A percentile compares a stretch with the other conserved stretches of the same genome.
phyloP scores from a whole-genome alignment of 768 basidiomycete species.

The Rhodocollybia butyracea region DNA sequence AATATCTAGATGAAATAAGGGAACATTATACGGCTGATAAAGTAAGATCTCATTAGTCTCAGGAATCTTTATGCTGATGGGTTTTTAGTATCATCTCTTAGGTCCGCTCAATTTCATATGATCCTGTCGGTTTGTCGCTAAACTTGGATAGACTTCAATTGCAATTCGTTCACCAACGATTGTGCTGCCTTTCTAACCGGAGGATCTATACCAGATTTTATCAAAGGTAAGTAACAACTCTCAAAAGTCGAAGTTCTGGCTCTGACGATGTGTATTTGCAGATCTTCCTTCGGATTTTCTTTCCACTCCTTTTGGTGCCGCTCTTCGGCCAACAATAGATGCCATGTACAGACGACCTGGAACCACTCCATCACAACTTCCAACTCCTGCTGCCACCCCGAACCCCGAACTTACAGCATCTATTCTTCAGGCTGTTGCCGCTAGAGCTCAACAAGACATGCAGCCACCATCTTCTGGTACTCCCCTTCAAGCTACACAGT shows the following conservation, averaged over 20 bases:
- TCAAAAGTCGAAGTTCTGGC: too few relatives aligned
- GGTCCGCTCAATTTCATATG: slow-evolving; percentile 35
- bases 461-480: slow-evolving; percentile 14
- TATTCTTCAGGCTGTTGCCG: slow-evolving; percentile 54
- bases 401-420: slow-evolving; percentile 50
- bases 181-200: slow-evolving; percentile 86
- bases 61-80: background rate
- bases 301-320: slow-evolving; percentile 83
- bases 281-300: slow-evolving; percentile 83
- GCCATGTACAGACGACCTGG: slow-evolving; percentile 71
- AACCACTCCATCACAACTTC: slow-evolving; percentile 27
- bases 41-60: slow-evolving; percentile 37
- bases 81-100: slow-evolving; percentile 77
- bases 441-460: slow-evolving; percentile 39
- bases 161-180: slow-evolving; percentile 93
- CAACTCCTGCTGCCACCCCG: slow-evolving; percentile 33
- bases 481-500: slow-evolving; percentile 38
- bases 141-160: slow-evolving; percentile 72
- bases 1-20: slow-evolving; percentile 75
- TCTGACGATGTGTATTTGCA: too few relatives aligned
- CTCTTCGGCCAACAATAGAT: slow-evolving; percentile 88
- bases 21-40: slow-evolving; percentile 88
- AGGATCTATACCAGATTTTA: slow-evolving; percentile 72
- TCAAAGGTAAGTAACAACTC: slow-evolving; percentile 75
- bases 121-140: background rate